Base-by-base conservation (phyloP, 306 rosid genomes). In the Albizia julibrissin region DNA sequence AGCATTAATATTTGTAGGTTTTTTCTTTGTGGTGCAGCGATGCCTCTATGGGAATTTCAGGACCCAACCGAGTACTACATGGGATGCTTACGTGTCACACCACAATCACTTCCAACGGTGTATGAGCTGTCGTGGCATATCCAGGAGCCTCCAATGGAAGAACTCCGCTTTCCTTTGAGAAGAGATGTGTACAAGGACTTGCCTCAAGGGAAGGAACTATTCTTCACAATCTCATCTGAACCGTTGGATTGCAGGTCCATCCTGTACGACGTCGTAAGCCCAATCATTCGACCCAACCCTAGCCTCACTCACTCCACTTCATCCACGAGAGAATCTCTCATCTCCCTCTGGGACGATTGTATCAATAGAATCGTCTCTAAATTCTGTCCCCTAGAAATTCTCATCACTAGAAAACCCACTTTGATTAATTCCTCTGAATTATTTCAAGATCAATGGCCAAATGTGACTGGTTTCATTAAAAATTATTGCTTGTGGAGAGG, bases 381-480 rank as follows among this genome's bases (percentile, higher is more conserved):
- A 19, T 92, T 95, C 56, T 93, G 93, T 58, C 86, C 86, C 2
- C 75, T 83, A 12, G 96, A 91, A 26, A 62, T 93, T 33, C 78
- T 84, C 7, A 5, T 89, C 0, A 81, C 84, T 3, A 87, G 99
- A 39, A 95, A 91, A 62, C 86, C 98, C 31, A 18, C 34, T 61
- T 37, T 8, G 40, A 24, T 74, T 2, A 71, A 78, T 11, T 64
- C 78, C 6, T 49, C 56, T 50, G 6, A 16, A 33, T 46, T 85
- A 33, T 81, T 92, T 49, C 96, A 89, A 77, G 98, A 92, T 77
- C 93, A 95, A 72, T 95, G 99, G 99, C 99, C 99, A 0, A 93
- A 92, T 31, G 73, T 92, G 18, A 89, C 96, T 0, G 98, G 97
- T 5, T 95, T 95, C 15, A 84, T 93, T 0, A 88, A 88, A 66